Conservation (phyloP, 2,329 filamentous ascomycete genomes). For the Aspergillus jensenii region DNA sequence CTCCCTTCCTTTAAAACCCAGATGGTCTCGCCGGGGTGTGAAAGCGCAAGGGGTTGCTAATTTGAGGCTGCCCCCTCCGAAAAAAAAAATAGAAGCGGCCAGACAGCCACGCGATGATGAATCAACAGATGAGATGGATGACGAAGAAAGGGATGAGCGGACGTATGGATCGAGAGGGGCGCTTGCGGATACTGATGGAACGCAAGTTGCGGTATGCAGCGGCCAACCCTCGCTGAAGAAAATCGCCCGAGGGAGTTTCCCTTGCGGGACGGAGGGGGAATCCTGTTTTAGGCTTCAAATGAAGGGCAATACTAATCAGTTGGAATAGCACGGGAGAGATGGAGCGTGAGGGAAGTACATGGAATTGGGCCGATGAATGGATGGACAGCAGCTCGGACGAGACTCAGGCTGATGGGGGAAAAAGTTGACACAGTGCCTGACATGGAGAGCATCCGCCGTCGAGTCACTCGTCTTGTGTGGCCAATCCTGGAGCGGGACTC, state of each 20-base stretch:
- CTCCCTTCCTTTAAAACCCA: constrained; percentile 26
- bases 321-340: constrained; percentile 1
- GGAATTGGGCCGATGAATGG: not conserved
- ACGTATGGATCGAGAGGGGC: not conserved
- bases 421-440: constrained; percentile 14
- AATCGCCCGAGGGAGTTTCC: constrained; percentile 22
- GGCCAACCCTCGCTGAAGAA: constrained; percentile 18
- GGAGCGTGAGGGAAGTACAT: constrained; percentile 4
- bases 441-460: constrained; percentile 2
- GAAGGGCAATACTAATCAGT: constrained; percentile 1
- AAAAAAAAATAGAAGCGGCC: constrained; percentile 12
- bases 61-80: constrained; percentile 6
- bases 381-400: not conserved
- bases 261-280: constrained; percentile 14
- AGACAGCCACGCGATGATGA: constrained; percentile 24
- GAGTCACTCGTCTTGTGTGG: constrained; percentile 7
- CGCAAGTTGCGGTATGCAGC: constrained; percentile 29
- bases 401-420: not conserved
- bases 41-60: constrained; percentile 23
- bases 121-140: constrained; percentile 9
- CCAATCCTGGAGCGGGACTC: constrained; percentile 20
- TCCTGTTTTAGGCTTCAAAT: constrained; percentile 12
- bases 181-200: constrained; percentile 13
- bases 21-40: constrained; percentile 10
- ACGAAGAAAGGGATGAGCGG: constrained; percentile 6